Base-by-base conservation (phyloP, 2,329 filamentous ascomycete species). In the Calonectria leucothoes region DNA sequence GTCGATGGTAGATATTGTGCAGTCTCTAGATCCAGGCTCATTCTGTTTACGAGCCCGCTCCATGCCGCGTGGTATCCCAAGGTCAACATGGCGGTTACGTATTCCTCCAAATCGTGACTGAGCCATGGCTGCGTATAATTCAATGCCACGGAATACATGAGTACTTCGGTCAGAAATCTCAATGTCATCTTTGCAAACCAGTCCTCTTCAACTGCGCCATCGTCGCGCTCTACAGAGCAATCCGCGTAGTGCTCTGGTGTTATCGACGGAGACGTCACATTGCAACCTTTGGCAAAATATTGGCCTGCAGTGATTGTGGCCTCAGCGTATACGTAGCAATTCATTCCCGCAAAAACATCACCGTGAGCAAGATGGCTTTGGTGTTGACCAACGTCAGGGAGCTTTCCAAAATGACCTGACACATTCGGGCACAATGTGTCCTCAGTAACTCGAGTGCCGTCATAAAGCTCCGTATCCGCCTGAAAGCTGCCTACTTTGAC, bases 271-370 rank as follows among this genome's bases (percentile, higher is more conserved):
- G 42, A 51, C 0, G 27, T 66, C 20, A 66, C 42, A 17, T 66
- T 66, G 23, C 63, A 66, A 2, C 14, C 45, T 20, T 27, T 35
- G 10, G 42, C 63, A 3, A 15, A 35, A 37, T 66, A 66, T 35
- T 51, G 42, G 2, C 63, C 63, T 14, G 63, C 63, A n/a, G 25
- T 31, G 29, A 66, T 66, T 5, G 63, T 66, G 7, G 42, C 45
- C 23, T 66, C 63, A 20, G 63, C 63, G 25, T 51, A 66, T 11
- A 66, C 23, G n/a, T 66, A 66, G 45, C 63, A 66, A 31, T 66
- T 29, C 14, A 51, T n/a, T 35, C 17, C 52, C n/a, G n/a, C n/a
- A 57, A 35, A 20, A 48, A 33, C 17, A 1, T 4, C 15, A 6
- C 42, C 15, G n/a, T 35, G n/a, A n/a, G 20, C 5, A 31, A n/a